Evolutionary conservation across 495 filamentous ascomycete genomes (phyloP).

Genomic region (Immersiella caudata): DNA sequence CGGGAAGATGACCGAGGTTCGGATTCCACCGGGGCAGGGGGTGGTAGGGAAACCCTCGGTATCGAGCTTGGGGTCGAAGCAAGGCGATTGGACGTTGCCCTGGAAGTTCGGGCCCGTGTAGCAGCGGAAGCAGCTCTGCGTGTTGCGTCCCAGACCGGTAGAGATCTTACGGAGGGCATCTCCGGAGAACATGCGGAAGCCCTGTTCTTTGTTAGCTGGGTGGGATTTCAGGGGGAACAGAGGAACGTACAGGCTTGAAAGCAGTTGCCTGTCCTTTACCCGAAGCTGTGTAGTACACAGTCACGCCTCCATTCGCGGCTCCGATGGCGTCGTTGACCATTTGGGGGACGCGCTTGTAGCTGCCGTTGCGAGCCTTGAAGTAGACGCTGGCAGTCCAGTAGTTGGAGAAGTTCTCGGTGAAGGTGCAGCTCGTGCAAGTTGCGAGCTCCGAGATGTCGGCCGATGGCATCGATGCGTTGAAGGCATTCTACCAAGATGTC

Average conservation of each 20-base stretch:
- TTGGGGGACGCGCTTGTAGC: conserved; percentile 50
- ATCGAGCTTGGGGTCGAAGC: conserved; percentile 43
- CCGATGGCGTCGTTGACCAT: conserved; percentile 32
- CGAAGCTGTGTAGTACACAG: conserved; percentile 35
- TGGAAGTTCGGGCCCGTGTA: conserved; percentile 39
- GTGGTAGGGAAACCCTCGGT: conserved; percentile 43
- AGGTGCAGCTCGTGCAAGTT: conserved; percentile 48
- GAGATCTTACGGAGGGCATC: conserved; percentile 42
- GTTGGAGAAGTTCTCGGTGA: conserved; percentile 51
- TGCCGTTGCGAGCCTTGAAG: conserved; percentile 55
- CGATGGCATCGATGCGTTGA: conserved; percentile 48
- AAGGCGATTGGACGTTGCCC: conserved; percentile 45
- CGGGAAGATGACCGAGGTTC: conserved; percentile 55
- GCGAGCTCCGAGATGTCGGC: conserved; percentile 42
- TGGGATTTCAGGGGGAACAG: not conserved
- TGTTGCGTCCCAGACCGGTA: conserved; percentile 35
- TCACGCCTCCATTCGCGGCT: conserved; percentile 32
- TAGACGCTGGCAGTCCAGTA: conserved; percentile 60
- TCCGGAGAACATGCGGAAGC: conserved; percentile 56
- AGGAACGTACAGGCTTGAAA: conserved; percentile 49
- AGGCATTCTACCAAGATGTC: conserved; percentile 34
- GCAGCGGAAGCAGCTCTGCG: conserved; percentile 50
- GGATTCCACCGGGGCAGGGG: conserved; percentile 48
- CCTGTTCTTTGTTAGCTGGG: conserved; percentile 26
- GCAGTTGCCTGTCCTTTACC: conserved; percentile 49